Evolutionary conservation across 2,329 filamentous ascomycete genomes (phyloP), one percentile per base, ranked within the genome.

Genomic region (Colletotrichum noveboracense): DNA sequence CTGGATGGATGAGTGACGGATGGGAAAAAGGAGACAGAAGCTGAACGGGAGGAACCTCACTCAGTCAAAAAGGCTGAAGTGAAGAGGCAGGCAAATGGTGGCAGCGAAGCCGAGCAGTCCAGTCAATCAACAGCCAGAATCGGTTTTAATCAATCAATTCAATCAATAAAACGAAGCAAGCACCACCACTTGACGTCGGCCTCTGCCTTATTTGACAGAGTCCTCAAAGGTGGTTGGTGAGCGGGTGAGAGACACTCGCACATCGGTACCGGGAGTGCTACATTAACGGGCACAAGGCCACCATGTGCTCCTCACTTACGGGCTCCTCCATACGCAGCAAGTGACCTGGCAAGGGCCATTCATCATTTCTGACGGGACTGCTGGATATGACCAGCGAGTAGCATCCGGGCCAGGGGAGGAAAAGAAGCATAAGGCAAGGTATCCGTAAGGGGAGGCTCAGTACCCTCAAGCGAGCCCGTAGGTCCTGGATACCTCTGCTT

Each of bases 361-460:
- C 13, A n/a, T 32, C 56, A 24, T 34, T 32, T 61, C 14, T 56
- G 34, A 32, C 55, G 24, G 26, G 21, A 21, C 34, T 60, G 32
- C 52, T 56, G 55, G 38, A 48, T n/a, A 34, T 55, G 65, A 36
- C 38, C 65, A 69, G 16, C 52, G 13, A 64, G 65, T 67, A 67
- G 65, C 60, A 55, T 52, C 18, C 34, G 52, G 70, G n/a, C 62
- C 16, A 64, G 62, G 69, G 72, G 36, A 58, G 38, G 28, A 34
- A 67, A 75, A 75, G 73, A 75, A 75, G 70, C 73, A 75, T 73
- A 61, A 71, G 72, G 48, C 60, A 71, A 30, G 67, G 67, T 60
- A 64, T 43, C 56, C 36, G n/a, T 24, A 26, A 36, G 34, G 24
- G 55, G 66, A 48, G 24, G 56, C 32, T 30, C n/a, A 32, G 38